phyloP scores from a whole-genome alignment of 179 eudicot genomes.

The Nepenthes alata region DNA sequence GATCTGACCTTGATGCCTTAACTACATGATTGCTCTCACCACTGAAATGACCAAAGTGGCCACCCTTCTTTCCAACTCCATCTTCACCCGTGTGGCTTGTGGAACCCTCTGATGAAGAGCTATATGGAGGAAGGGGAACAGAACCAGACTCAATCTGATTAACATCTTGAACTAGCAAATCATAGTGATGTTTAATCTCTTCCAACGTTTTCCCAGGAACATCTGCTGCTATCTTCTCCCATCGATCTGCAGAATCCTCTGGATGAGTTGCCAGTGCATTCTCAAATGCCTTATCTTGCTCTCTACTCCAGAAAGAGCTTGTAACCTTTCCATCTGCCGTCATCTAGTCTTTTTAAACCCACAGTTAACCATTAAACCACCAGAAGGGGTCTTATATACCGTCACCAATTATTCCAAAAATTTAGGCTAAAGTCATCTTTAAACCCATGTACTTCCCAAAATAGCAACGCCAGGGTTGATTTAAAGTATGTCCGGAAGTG shows the following conservation, averaged over 20 bases:
- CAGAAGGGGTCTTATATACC: neutral
- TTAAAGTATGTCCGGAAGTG: conserved; percentile 10
- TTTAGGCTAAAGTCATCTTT: conserved; percentile 3
- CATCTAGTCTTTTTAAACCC: conserved; percentile 20
- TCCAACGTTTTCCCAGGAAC: conserved; percentile 78
- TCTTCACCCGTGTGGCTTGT: conserved; percentile 38
- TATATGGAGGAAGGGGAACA: conserved; percentile 48
- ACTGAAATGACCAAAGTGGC: conserved; percentile 31
- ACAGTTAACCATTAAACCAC: conserved; percentile 14
- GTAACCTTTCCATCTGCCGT: conserved; percentile 22
- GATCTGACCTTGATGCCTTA: conserved; percentile 58
- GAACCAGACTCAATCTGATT: conserved; percentile 61
- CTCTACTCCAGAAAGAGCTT: conserved; percentile 60
- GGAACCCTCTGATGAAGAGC: conserved; percentile 49
- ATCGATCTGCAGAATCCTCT: conserved; percentile 54
- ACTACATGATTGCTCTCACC: conserved; percentile 49
- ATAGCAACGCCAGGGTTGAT: conserved; percentile 6
- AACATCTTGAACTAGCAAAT: conserved; percentile 67
- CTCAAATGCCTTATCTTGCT: conserved; percentile 88
- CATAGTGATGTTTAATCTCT: conserved; percentile 74
- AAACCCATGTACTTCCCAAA: conserved; percentile 7
- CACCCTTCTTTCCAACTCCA: conserved; percentile 46
- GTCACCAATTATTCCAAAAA: conserved; percentile 2
- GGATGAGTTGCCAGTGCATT: conserved; percentile 66
- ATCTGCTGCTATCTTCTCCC: conserved; percentile 75